phyloP scores from a whole-genome alignment of 164 flowering plant genomes.

The Paratinospora sagittata region DNA sequence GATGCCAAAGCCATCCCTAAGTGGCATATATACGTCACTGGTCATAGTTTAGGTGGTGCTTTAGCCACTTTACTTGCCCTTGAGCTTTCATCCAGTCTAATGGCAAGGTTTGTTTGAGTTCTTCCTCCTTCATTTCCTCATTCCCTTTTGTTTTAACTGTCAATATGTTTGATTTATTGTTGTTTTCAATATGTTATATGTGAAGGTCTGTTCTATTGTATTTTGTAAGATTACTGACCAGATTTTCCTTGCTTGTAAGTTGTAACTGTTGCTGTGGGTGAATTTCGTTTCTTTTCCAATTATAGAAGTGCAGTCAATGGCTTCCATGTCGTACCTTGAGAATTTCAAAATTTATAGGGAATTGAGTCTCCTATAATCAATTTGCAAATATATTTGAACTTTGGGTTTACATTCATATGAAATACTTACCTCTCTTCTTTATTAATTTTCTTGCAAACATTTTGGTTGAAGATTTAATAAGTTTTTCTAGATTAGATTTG shows the following conservation, averaged over 20 bases:
- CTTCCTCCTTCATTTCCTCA: neutral
- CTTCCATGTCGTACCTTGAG: neutral
- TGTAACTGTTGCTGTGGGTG: neutral
- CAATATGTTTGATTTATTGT: neutral
- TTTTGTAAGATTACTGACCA: neutral
- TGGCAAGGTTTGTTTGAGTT: slow-evolving; percentile 65
- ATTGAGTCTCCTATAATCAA: neutral
- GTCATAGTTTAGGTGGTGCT: slow-evolving; percentile 98
- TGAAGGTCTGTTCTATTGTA: neutral
- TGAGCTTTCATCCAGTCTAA: slow-evolving; percentile 82
- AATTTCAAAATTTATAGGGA: neutral
- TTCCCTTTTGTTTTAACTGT: neutral
- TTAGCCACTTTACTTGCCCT: slow-evolving; percentile 91
- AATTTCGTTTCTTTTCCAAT: neutral
- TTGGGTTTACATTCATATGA: too few species aligned
- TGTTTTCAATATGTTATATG: neutral
- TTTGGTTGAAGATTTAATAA: too few species aligned
- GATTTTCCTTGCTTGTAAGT: too few species aligned
- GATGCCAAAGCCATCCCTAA: slow-evolving; percentile 28
- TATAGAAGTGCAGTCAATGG: neutral
- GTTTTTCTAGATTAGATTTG: too few species aligned
- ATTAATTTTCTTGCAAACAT: too few species aligned
- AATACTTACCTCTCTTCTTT: too few species aligned
- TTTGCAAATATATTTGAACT: neutral
- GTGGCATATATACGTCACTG: slow-evolving; percentile 92